Evolutionary conservation across 768 basidiomycete species (phyloP), one percentile per base, ranked within the genome.

Genomic region (Cyclocybe aegerita): DNA sequence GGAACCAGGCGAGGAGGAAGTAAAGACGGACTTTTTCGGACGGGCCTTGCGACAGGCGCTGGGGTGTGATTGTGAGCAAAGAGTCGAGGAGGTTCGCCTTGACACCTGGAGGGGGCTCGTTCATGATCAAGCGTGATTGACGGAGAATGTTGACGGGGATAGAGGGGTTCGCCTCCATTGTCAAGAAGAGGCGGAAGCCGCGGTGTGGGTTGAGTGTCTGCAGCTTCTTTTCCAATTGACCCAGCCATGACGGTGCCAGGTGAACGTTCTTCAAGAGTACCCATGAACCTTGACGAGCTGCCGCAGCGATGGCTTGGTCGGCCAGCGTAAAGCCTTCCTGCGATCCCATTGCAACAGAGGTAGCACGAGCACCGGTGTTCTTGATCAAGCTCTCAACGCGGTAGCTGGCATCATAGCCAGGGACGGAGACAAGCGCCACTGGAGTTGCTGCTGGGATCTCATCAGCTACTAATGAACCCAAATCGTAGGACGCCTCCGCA

Each of bases 1-100:
- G 97, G 88, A 98, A 97, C 95, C 96, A 99, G 1, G 97, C 92
- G 30, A 98, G 81, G 32, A 98, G 76, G 86, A 98, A 98, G 71
- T 96, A 95, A 41, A 98, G 69, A 4, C 97, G 84, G 36, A 87
- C 78, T 67, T 97, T 97, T 71, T 99, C 97, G 2, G 85, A 86
- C 7, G 96, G 96, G 4, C 96, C 97, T 64, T 89, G 83, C 1
- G 83, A 71, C 41, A 95, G 78, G 16, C 90, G 85, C 8, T 83
- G 69, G 0, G 86, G 74, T 2, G 85, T 65, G 40, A 98, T 90
- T 54, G 78, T 79, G 37, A 83, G 79, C 16, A 97, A 76, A 4
- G 92, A 94, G 64, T 98, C 96, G 15, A 97, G 77, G 7, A 99
- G 76, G 64, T 97, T 98, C 40, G 97, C 97, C 61, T 95, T 95